Conservation (phyloP, 768 basidiomycete genomes). For the Suillus fuscotomentosus region DNA sequence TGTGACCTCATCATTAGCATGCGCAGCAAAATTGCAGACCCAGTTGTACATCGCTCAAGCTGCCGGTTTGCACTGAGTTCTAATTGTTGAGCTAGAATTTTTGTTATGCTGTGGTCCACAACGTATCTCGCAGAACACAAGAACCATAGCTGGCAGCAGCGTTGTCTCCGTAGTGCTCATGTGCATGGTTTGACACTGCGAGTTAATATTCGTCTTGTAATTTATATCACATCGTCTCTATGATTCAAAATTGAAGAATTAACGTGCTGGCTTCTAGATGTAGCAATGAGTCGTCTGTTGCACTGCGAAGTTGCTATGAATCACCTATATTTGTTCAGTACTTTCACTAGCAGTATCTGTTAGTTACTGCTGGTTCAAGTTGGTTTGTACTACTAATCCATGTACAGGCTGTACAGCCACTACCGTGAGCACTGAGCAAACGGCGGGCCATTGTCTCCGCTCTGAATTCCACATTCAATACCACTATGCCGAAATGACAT, state of each 20-base stretch:
- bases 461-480: neutral
- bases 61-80: neutral
- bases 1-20: neutral
- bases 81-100: too few relatives aligned
- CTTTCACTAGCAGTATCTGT: neutral
- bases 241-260: neutral
- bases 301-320: neutral
- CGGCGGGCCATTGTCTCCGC: too few relatives aligned
- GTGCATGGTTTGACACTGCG: neutral
- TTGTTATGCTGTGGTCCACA: neutral
- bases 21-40: neutral
- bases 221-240: neutral
- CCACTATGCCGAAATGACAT: conserved; percentile 7
- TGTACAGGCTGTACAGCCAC: neutral
- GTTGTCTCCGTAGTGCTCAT: neutral
- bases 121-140: neutral
- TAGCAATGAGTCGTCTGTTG: neutral
- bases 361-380: neutral
- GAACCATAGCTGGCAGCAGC: neutral
- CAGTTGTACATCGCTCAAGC: neutral
- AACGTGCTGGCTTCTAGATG: neutral
- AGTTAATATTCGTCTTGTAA: neutral
- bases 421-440: too few relatives aligned
- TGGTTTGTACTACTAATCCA: neutral
- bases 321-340: neutral